Conservation (phyloP, 176 grass and related monocot genomes). For the Ampelocalamus luodianensis region DNA sequence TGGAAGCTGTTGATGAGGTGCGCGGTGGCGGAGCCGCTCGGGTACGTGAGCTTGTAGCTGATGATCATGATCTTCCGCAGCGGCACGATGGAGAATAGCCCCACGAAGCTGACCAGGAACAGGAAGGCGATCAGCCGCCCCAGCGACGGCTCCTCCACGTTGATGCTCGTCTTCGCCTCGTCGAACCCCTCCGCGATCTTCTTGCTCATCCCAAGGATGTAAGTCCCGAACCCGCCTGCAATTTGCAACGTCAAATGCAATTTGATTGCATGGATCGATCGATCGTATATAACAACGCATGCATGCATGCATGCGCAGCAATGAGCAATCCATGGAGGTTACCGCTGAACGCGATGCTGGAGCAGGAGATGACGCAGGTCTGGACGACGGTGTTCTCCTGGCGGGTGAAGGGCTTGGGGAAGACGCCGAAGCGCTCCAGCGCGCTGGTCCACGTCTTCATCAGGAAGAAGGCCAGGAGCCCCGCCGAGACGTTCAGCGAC, state of each 20-base stretch:
- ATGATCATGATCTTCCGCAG: slow-evolving; percentile 56
- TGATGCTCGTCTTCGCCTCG: slow-evolving; percentile 48
- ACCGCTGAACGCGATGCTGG: slow-evolving; percentile 58
- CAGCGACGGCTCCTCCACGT: slow-evolving; percentile 56
- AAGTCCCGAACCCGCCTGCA: slow-evolving; percentile 57
- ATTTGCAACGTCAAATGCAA: neutral
- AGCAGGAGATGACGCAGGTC: slow-evolving; percentile 79
- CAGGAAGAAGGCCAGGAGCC: slow-evolving; percentile 74
- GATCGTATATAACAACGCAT: no score
- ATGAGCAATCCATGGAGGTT: no score
- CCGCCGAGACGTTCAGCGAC: slow-evolving; percentile 65
- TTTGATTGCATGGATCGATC: no score
- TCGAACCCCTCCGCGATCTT: slow-evolving; percentile 53
- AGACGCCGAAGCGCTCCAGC: slow-evolving; percentile 57
- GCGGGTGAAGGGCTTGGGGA: slow-evolving; percentile 69
- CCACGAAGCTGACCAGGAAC: slow-evolving; percentile 58
- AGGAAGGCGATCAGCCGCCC: slow-evolving; percentile 59
- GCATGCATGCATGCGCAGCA: no score
- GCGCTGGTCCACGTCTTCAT: slow-evolving; percentile 70
- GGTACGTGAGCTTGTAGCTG: slow-evolving; percentile 66
- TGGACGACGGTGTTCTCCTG: slow-evolving; percentile 85
- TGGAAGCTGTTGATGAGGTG: slow-evolving; percentile 83
- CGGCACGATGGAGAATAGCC: slow-evolving; percentile 47
- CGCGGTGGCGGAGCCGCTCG: slow-evolving; percentile 57
- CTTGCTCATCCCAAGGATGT: slow-evolving; percentile 62